Base-by-base conservation (phyloP, 495 filamentous ascomycete species). In the Penicillium maclennaniae region DNA sequence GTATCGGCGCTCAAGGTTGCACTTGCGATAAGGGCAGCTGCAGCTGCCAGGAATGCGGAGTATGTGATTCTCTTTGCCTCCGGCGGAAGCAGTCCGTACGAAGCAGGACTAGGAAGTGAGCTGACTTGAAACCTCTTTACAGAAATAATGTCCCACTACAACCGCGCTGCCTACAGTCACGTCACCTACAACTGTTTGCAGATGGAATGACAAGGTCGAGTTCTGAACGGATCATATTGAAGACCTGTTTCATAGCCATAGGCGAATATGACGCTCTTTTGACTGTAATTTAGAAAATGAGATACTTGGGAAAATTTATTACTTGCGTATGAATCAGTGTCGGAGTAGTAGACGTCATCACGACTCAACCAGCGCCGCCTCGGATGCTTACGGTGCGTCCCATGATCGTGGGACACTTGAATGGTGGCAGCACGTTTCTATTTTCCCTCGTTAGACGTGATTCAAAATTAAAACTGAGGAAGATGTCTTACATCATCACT, bases 321-420 rank as follows among this genome's bases (percentile, higher is more conserved):
- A 0, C 27, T 31, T 34, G 31, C 10, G 31, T 34, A 34, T 34
- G 31, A 34, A 34, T 34, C 31, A 2, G 31, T 14, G 1, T 34
- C 4, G 23, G 28, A 38, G 10, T 34, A 38, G 49, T 57, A 57
- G 42, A 60, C 42, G 42, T 57, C 36, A 56, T 54, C 28, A 23
- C 21, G 31, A 59, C 31, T 59, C 60, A 10, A 54, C 17, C 28
- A 63, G 19, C 15, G 50, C 53, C 17, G 63, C 65, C 47, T 79
- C 65, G n/a, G 63, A 74, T 40, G 77, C 77, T 28, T 80, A 80
- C 41, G 79, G 53, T 4, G 72, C 68, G 0, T n/a, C 76, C 79
- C 6, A 81, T 79, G 17, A 84, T 78, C 0, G 70, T 68, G 39
- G 82, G 72, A 43, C 70, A 79, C 15, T 81, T 74, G 19, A 78